Evolutionary conservation across 345 rosid genomes (phyloP).

Genomic region (Sisymbrium altissimum): DNA sequence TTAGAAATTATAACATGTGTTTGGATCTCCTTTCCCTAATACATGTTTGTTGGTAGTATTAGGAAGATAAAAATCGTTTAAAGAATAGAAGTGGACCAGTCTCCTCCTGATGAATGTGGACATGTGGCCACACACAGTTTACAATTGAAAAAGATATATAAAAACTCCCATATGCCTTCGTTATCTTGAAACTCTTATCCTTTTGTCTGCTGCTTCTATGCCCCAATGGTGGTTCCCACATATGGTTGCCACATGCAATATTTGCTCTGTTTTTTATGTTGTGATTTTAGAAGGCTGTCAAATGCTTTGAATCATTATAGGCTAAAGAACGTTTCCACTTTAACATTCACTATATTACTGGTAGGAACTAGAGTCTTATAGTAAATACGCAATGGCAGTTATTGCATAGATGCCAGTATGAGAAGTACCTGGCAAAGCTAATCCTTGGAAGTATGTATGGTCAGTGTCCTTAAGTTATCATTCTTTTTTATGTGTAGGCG

Average conservation of each 20-base stretch:
- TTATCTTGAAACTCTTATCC: constrained; percentile 15
- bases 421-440: neutral
- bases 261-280: neutral
- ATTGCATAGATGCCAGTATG: neutral
- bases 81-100: constrained; percentile 12
- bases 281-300: neutral
- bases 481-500: constrained; percentile 26
- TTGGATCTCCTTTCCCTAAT: neutral
- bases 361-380: neutral
- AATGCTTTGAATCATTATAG: neutral
- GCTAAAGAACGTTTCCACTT: neutral
- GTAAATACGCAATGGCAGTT: neutral
- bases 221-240: neutral
- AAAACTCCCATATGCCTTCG: neutral
- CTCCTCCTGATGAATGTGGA: neutral
- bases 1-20: neutral
- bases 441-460: neutral
- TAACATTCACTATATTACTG: neutral
- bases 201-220: constrained; percentile 1
- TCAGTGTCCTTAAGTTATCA: neutral
- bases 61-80: neutral
- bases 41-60: neutral
- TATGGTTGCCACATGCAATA: neutral
- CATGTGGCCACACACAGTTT: constrained; percentile 1
- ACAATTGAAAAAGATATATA: neutral